Evolutionary conservation across 2,329 filamentous ascomycete species (phyloP).

Genomic region (Alternaria sp.): DNA sequence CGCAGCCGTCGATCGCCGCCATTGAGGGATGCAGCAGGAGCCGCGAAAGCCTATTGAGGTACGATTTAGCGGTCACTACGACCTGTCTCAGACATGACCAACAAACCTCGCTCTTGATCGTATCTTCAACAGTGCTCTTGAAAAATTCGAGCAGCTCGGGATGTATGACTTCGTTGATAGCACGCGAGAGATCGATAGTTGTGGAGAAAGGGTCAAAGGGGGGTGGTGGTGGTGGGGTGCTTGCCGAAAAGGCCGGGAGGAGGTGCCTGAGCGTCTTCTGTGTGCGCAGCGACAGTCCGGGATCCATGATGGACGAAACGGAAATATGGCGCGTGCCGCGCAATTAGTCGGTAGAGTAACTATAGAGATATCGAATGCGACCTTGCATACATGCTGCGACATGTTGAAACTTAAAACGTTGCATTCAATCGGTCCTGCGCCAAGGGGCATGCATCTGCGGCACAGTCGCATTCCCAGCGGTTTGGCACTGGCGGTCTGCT

Average conservation of each 20-base stretch:
- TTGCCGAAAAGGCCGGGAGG: conserved; percentile 17
- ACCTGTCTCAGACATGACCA: neutral
- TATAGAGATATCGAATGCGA: neutral
- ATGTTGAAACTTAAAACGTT: neutral
- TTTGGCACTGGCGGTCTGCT: conserved; percentile 17
- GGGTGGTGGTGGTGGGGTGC: conserved; percentile 20
- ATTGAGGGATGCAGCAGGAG: conserved; percentile 22
- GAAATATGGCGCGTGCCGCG: conserved; percentile 12
- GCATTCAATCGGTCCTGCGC: conserved; percentile 7
- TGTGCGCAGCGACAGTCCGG: conserved; percentile 40
- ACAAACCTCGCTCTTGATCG: conserved; percentile 31
- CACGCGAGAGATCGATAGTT: conserved; percentile 37
- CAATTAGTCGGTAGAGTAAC: conserved; percentile 4
- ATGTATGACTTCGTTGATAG: conserved; percentile 41
- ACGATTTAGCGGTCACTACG: conserved; percentile 6
- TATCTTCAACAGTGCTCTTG: conserved; percentile 38
- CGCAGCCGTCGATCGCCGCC: conserved; percentile 33
- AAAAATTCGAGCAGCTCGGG: conserved; percentile 41
- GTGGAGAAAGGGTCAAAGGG: conserved; percentile 18
- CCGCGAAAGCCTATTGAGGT: conserved; percentile 30
- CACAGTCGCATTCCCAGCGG: conserved; percentile 19
- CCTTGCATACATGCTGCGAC: neutral
- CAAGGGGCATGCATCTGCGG: conserved; percentile 18
- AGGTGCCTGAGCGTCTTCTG: conserved; percentile 28
- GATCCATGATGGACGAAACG: conserved; percentile 30